phyloP scores from a whole-genome alignment of 2,329 filamentous ascomycete genomes.

The Ascochyta fabae region DNA sequence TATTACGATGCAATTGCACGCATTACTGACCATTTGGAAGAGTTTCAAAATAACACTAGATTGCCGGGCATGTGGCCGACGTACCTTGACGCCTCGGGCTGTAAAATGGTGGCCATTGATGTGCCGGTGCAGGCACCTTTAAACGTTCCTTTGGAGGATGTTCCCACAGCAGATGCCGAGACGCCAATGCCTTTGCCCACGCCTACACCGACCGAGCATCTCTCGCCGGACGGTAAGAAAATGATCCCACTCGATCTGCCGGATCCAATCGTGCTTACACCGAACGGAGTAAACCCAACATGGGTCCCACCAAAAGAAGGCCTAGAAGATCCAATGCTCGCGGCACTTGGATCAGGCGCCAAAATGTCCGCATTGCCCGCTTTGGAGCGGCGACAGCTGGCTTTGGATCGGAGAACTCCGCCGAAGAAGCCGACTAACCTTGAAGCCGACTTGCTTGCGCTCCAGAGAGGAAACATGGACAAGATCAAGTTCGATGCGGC shows the following conservation, averaged over 20 bases:
- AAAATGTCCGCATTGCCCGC: constrained; percentile 22
- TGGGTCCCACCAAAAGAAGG: constrained; percentile 18
- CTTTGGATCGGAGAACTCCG: constrained; percentile 26
- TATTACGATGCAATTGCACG: constrained; percentile 58
- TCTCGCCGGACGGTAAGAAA: constrained; percentile 41
- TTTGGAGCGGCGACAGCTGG: constrained; percentile 32
- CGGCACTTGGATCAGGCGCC: constrained; percentile 11
- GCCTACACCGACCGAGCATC: constrained; percentile 23
- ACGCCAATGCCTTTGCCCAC: not conserved
- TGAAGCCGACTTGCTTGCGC: constrained; percentile 13
- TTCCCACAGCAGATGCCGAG: not conserved
- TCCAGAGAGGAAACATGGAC: constrained; percentile 6
- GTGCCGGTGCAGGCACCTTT: constrained; percentile 30
- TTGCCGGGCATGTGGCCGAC: constrained; percentile 59
- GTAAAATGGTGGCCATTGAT: constrained; percentile 38
- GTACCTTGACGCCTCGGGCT: constrained; percentile 52
- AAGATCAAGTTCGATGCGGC: constrained; percentile 4
- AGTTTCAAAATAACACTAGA: constrained; percentile 53
- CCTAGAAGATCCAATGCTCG: constrained; percentile 15
- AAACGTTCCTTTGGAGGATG: constrained; percentile 1
- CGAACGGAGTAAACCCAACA: constrained; percentile 24
- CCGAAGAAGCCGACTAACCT: constrained; percentile 10
- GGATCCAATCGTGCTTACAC: constrained; percentile 35
- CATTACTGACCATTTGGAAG: constrained; percentile 53
- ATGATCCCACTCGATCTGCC: constrained; percentile 43